A percentile compares a stretch with the other conserved stretches of the same genome.
These are phyloP conservation scores for Pseudogymnoascus sp. DNA, from an alignment of 2,329 filamentous ascomycete species.

Conservation along the genomic window DNA sequence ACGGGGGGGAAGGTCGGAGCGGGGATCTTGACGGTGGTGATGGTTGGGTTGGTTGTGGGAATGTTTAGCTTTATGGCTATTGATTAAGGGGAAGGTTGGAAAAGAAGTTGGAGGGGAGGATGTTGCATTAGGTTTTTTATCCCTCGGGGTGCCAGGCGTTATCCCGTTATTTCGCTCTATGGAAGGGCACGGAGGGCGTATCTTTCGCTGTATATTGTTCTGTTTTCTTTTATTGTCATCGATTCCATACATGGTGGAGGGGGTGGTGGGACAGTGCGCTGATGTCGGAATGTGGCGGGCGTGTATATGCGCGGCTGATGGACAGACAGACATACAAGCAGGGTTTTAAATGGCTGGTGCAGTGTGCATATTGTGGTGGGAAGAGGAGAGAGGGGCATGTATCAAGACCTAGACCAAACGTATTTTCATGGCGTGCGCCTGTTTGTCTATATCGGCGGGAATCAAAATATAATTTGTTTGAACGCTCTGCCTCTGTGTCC, in stretches of 20 bases:
- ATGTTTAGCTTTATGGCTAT: slow-evolving; percentile 6
- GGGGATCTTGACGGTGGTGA: slow-evolving; percentile 33
- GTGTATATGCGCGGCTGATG: background rate
- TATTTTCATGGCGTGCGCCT: background rate
- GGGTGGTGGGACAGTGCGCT: background rate
- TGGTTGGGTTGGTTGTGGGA: slow-evolving; percentile 8
- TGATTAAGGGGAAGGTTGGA: background rate
- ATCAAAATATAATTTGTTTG: background rate
- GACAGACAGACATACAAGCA: background rate
- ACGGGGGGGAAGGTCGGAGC: slow-evolving; percentile 36
- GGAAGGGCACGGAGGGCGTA: background rate
- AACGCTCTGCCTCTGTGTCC: too few species aligned
- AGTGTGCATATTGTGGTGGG: background rate
- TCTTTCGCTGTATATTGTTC: background rate
- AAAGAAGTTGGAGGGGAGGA: background rate
- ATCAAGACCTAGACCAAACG: slow-evolving; percentile 1
- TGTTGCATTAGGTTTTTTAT: background rate
- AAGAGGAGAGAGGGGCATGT: background rate
- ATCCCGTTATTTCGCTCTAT: background rate
- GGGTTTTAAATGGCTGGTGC: background rate
- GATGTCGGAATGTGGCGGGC: background rate
- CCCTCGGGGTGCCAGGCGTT: background rate
- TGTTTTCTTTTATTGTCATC: background rate
- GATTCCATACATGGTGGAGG: background rate
- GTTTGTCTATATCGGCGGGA: background rate